A percentile compares a stretch with the other conserved stretches of the same genome.
These are phyloP conservation scores for Bacterosira constricta DNA, from an alignment of 108 stramenopile species.

Conservation along the genomic window DNA sequence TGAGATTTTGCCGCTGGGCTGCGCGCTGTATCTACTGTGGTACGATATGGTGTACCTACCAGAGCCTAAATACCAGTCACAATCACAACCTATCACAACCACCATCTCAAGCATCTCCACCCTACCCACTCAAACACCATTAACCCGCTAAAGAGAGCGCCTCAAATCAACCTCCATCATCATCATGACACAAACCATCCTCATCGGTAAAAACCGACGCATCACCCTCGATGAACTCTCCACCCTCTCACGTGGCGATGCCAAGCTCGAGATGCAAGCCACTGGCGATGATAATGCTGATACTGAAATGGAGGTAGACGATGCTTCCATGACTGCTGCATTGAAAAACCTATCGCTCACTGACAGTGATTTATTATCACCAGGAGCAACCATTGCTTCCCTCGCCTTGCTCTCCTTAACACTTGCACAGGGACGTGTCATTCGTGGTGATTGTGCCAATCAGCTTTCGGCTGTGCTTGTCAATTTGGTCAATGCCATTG, in stretches of 20 bases:
- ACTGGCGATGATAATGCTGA: neutral
- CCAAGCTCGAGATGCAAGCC: constrained; percentile 24
- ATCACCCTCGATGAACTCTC: constrained; percentile 51
- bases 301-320: too few species aligned
- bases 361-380: constrained; percentile 12
- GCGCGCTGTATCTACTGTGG: too few species aligned
- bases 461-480: constrained; percentile 4
- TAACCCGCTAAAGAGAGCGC: too few species aligned
- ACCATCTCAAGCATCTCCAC: too few species aligned
- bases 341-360: constrained; percentile 2
- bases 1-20: too few species aligned
- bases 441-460: constrained; percentile 18
- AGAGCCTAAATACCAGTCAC: too few species aligned
- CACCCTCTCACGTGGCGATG: constrained; percentile 9
- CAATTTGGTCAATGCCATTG: constrained; percentile 15
- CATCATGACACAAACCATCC: constrained; percentile 44
- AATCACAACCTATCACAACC: too few species aligned
- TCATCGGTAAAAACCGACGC: constrained; percentile 53
- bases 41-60: too few species aligned
- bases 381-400: constrained; percentile 32
- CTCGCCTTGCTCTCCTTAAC: constrained; percentile 37
- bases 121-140: too few species aligned
- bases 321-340: neutral
- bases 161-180: neutral
- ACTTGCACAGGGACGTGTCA: constrained; percentile 33